These are phyloP conservation scores for Penicillium subrubescens DNA, from an alignment of 495 filamentous ascomycete genomes.

Conservation along the genomic window DNA sequence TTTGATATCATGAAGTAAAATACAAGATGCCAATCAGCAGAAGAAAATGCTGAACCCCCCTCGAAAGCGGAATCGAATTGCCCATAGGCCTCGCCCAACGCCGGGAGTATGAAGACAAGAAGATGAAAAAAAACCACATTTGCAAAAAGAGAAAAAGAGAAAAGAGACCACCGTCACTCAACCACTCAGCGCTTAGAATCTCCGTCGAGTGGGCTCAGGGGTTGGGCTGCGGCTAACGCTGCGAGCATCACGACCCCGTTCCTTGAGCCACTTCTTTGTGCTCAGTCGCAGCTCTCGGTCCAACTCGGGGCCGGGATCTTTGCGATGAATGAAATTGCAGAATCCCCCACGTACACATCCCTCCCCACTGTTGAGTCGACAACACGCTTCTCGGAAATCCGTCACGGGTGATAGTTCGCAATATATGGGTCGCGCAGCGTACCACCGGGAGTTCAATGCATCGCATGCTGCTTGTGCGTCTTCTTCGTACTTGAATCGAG, in stretches of 20 bases:
- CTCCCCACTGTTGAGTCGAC: slow-evolving; percentile 89
- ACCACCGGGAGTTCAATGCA: slow-evolving; percentile 91
- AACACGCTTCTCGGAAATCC: slow-evolving; percentile 98
- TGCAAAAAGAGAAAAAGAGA: slow-evolving; percentile 12
- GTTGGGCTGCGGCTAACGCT: slow-evolving; percentile 75
- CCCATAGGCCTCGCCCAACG: slow-evolving; percentile 34
- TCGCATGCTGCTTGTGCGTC: slow-evolving; percentile 91
- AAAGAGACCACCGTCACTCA: background rate
- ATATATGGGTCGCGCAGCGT: slow-evolving; percentile 95
- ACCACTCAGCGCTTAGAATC: slow-evolving; percentile 58
- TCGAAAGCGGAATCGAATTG: slow-evolving; percentile 21
- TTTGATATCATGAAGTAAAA: slow-evolving; percentile 29
- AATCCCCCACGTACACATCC: slow-evolving; percentile 96
- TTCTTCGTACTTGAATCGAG: slow-evolving; percentile 99
- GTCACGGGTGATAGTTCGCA: slow-evolving; percentile 96
- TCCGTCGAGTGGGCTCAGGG: slow-evolving; percentile 72
- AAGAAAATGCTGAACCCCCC: slow-evolving; percentile 19
- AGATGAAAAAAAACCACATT: slow-evolving; percentile 16
- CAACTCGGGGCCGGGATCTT: slow-evolving; percentile 85
- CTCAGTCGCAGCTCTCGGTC: slow-evolving; percentile 83
- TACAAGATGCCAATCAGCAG: slow-evolving; percentile 25
- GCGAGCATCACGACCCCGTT: slow-evolving; percentile 79
- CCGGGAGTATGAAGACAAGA: slow-evolving; percentile 22
- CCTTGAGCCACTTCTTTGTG: slow-evolving; percentile 96
- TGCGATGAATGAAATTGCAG: slow-evolving; percentile 99